Conservation (phyloP, 352 stramenopile genomes). For the Blastocystis sp. region DNA sequence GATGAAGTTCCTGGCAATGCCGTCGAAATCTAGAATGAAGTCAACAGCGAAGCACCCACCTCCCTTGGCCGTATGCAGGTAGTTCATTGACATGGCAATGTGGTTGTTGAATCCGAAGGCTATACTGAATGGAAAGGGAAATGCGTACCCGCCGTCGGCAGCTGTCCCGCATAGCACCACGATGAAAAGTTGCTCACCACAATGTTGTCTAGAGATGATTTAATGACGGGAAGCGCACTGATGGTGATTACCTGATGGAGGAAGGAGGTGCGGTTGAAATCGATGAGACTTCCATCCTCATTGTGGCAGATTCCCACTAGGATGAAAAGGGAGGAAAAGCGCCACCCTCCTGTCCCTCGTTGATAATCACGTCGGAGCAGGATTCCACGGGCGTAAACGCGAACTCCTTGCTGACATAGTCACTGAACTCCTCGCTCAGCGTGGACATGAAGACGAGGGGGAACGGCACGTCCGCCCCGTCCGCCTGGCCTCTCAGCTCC, state of each 20-base stretch:
- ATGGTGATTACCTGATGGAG: conserved; percentile 21
- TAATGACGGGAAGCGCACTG: background rate
- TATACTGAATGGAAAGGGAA: background rate
- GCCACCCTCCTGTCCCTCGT: conserved; percentile 26
- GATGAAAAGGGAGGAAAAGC: conserved; percentile 6
- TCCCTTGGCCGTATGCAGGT: conserved; percentile 45
- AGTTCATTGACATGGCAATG: conserved; percentile 66
- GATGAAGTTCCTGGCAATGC: conserved; percentile 62
- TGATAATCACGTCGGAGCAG: conserved; percentile 66
- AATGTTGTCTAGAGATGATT: background rate
- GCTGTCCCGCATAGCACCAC: conserved; percentile 52
- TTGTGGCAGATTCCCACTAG: conserved; percentile 62
- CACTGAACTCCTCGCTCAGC: conserved; percentile 64
- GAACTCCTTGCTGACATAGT: conserved; percentile 55
- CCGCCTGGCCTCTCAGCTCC: conserved; percentile 31
- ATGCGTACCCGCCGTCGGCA: conserved; percentile 39
- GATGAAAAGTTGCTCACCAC: conserved; percentile 11
- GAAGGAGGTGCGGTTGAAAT: conserved; percentile 59
- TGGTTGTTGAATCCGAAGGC: conserved; percentile 60
- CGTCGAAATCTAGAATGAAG: conserved; percentile 35
- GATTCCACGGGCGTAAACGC: conserved; percentile 9
- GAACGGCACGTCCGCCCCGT: conserved; percentile 41
- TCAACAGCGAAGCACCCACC: background rate
- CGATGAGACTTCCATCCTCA: conserved; percentile 51
- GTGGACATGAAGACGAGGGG: conserved; percentile 65